A percentile compares a stretch with the other conserved stretches of the same genome.
These are phyloP conservation scores for Tulasnella sp. DNA, from an alignment of 768 basidiomycete species.

Conservation along the genomic window DNA sequence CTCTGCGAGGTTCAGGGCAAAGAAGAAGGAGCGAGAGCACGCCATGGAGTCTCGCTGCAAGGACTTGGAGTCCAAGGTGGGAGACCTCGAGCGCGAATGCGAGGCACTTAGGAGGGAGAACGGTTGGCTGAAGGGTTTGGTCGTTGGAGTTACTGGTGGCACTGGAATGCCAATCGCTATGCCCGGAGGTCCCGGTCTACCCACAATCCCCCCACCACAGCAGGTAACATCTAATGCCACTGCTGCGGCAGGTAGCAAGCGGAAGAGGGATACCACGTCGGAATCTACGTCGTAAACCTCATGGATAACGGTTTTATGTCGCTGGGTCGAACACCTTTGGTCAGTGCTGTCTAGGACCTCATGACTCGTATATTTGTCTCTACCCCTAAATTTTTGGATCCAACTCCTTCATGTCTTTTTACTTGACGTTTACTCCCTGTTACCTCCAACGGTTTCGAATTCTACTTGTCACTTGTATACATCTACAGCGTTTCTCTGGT, in stretches of 20 bases:
- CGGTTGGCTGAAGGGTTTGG: conserved; percentile 85
- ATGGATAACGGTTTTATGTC: neutral
- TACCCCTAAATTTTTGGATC: neutral
- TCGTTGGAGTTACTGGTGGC: conserved; percentile 68
- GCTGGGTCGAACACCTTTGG: neutral
- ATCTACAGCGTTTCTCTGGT: neutral
- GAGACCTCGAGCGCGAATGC: conserved; percentile 85
- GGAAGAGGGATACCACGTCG: neutral
- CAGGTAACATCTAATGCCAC: neutral
- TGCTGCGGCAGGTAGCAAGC: neutral
- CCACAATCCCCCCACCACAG: neutral
- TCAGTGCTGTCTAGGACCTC: neutral
- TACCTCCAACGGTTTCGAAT: neutral
- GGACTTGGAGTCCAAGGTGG: conserved; percentile 74
- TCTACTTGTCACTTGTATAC: neutral
- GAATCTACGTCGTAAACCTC: conserved; percentile 1
- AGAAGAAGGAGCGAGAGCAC: conserved; percentile 93
- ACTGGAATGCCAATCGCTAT: conserved; percentile 20
- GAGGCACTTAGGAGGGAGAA: conserved; percentile 85
- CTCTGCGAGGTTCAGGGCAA: conserved; percentile 86
- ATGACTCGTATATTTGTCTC: neutral
- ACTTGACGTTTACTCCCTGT: neutral
- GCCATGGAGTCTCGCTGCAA: conserved; percentile 81
- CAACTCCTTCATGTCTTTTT: conserved; percentile 13
- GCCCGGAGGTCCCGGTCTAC: conserved; percentile 9